A percentile compares a stretch with the other conserved stretches of the same genome.
phyloP scores from a whole-genome alignment of 148 eudicot genomes.

The Silene uniflora region DNA sequence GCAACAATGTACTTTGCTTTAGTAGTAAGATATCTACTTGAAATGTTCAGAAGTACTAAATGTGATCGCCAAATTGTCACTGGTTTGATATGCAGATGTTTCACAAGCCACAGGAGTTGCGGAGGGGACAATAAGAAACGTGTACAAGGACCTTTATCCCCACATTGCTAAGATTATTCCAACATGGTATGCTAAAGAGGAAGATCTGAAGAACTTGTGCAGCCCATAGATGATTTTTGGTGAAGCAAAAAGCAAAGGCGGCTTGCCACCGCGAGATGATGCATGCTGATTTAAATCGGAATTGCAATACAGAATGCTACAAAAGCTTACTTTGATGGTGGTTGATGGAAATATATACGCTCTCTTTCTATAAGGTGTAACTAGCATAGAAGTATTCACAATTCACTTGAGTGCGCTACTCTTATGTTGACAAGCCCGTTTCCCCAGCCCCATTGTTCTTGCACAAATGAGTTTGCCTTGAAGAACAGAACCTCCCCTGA shows the following conservation, averaged over 20 bases:
- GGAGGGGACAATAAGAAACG: conserved; percentile 85
- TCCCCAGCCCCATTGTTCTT: conserved; percentile 13
- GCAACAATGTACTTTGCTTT: neutral
- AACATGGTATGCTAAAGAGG: conserved; percentile 76
- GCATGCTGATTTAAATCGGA: neutral
- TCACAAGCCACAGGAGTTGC: conserved; percentile 90
- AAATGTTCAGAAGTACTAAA: neutral
- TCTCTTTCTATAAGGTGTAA: conserved; percentile 21
- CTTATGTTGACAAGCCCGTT: neutral
- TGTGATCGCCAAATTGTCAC: neutral
- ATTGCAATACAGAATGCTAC: neutral
- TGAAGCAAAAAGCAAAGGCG: neutral
- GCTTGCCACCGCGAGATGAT: neutral
- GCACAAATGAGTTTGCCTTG: conserved; percentile 16
- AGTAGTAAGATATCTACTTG: neutral
- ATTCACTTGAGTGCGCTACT: conserved; percentile 1
- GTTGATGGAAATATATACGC: conserved; percentile 8
- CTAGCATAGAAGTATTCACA: conserved; percentile 13
- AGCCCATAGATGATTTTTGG: conserved; percentile 43
- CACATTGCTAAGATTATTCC: conserved; percentile 77
- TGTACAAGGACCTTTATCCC: conserved; percentile 79
- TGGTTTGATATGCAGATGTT: conserved; percentile 49
- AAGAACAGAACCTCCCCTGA: neutral
- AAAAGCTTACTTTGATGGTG: conserved; percentile 8
- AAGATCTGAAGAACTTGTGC: conserved; percentile 62